Base-by-base conservation (phyloP, 2,329 filamentous ascomycete species). In the Fusarium kyushuense region DNA sequence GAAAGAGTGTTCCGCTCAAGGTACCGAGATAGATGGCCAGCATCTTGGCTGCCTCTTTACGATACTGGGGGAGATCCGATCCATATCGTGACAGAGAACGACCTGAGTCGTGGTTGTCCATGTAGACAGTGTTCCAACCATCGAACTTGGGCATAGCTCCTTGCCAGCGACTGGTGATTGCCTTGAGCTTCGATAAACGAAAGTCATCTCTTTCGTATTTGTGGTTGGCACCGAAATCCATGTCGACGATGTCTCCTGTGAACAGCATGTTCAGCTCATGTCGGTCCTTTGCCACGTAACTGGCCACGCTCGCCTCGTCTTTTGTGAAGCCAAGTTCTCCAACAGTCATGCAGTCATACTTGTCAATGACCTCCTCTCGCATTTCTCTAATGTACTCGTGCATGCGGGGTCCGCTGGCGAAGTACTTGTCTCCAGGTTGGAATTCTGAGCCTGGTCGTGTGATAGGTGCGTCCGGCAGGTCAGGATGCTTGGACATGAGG, bases 71-170 rank as follows among this genome's bases (percentile, higher is more conserved):
- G 0, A 76, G 63, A 25, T 83, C 80, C 2, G 79, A 79, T 1
- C 76, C 80, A 54, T 82, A 87, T 0, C 85, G 79, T 3, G 82
- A 84, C 0, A 88, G 72, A 1, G 81, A 83, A 0, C 86, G 79
- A 0, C 82, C 81, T n/a, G 84, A 82, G 66, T 87, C 85, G 65
- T 87, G 85, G 57, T 87, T 87, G 35, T 87, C 85, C 65, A 84
- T 78, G 62, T 86, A 88, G 0, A 83, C 78, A 0, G 84, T 83
- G 17, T 84, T 84, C 83, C 83, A 84, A 1, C 79, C 79, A 23
- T 81, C 79, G 17, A 70, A 77, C 19, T 71, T 74, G 2, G 71
- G 63, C 60, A 80, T 78, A 21, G 81, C 76, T 1, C 64, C 72
- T 55, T 83, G 81, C 75, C 80, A 82, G 40, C 75, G 78, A 2